A percentile compares a stretch with the other conserved stretches of the same genome.
phyloP scores from a whole-genome alignment of 441 rosid genomes.

The Iberis amara region DNA sequence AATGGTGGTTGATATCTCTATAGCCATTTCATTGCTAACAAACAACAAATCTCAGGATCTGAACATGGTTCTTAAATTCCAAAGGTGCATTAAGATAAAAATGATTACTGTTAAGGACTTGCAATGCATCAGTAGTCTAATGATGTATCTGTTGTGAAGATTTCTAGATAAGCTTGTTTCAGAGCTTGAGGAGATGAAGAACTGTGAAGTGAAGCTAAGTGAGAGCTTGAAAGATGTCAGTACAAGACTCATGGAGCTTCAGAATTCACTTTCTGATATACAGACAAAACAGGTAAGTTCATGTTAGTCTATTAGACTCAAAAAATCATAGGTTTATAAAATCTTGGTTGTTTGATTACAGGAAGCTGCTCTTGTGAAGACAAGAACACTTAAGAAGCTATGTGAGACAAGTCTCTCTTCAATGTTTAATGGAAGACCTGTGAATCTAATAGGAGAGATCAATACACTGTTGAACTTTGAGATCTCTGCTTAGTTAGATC shows the following conservation, averaged over 20 bases:
- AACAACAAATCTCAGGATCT: conserved; percentile 75
- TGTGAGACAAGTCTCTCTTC: conserved; percentile 81
- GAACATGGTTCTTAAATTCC: conserved; percentile 92
- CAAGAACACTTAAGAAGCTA: conserved; percentile 81
- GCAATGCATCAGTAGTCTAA: too few species aligned
- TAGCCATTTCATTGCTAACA: conserved; percentile 69
- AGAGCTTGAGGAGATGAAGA: conserved; percentile 79
- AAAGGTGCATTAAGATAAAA: conserved; percentile 60
- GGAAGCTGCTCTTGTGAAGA: conserved; percentile 76
- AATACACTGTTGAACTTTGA: conserved; percentile 69
- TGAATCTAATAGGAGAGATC: conserved; percentile 88
- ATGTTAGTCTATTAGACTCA: conserved; percentile 12
- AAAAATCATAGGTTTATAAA: not conserved
- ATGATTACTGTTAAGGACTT: too few species aligned
- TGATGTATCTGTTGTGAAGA: conserved; percentile 39
- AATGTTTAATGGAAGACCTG: conserved; percentile 94
- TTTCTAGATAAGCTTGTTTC: conserved; percentile 82
- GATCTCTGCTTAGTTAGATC: conserved; percentile 38
- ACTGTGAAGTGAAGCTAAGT: conserved; percentile 75
- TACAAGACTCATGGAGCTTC: too few species aligned
- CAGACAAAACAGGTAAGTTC: conserved; percentile 87
- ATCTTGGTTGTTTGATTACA: conserved; percentile 35
- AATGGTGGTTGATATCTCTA: conserved; percentile 58
- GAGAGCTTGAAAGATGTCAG: too few species aligned
- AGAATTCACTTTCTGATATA: too few species aligned